A percentile compares a stretch with the other conserved stretches of the same genome.
Evolutionary conservation across 306 rosid species (phyloP).

Genomic region (Glycine latifolia): DNA sequence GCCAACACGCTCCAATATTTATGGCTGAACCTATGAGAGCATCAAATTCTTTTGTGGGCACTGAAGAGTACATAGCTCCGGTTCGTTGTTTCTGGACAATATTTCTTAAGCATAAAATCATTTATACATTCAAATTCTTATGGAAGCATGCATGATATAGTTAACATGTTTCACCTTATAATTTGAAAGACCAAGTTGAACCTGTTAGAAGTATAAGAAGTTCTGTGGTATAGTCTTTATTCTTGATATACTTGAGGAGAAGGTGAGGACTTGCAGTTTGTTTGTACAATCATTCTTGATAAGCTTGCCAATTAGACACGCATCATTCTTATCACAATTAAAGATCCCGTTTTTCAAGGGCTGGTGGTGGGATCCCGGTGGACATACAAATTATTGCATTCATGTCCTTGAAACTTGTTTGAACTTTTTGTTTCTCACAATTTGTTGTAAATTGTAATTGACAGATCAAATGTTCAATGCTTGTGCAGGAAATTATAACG

Average conservation of each 20-base stretch:
- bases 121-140: conserved; percentile 16
- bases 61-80: conserved; percentile 99
- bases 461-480: conserved; percentile 2
- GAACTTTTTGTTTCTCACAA: not conserved
- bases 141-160: conserved; percentile 5
- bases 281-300: conserved; percentile 21
- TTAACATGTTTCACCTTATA: not conserved
- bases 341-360: not conserved
- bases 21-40: conserved; percentile 98
- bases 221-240: conserved; percentile 1
- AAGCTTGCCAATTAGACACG: not conserved
- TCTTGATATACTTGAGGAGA: not conserved
- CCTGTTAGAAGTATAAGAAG: not conserved
- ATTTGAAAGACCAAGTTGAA: conserved; percentile 29
- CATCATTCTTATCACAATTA: not conserved
- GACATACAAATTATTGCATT: conserved; percentile 1
- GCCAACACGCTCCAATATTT: conserved; percentile 74
- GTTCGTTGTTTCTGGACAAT: conserved; percentile 54
- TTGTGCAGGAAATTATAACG: conserved; percentile 88
- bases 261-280: not conserved
- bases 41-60: conserved; percentile 96
- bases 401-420: conserved; percentile 27
- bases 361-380: too few species aligned
- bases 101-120: conserved; percentile 11
- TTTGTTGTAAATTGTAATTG: conserved; percentile 18